phyloP scores from a whole-genome alignment of 1,284 basidiomycete species.

The Sphaerobolus stellatus region DNA sequence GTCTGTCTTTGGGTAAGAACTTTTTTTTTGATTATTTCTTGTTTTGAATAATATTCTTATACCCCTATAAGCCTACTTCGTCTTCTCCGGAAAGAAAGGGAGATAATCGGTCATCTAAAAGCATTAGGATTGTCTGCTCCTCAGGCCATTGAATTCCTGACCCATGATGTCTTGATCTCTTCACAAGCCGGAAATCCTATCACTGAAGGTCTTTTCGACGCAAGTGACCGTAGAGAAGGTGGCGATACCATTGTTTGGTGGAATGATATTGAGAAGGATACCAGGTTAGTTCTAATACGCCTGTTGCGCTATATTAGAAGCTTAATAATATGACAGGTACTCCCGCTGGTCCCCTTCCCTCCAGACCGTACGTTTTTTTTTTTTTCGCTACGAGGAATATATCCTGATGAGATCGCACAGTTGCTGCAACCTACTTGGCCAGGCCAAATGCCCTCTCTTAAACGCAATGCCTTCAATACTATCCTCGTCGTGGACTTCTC shows the following conservation, averaged over 20 bases:
- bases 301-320: neutral
- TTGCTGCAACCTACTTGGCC: slow-evolving; percentile 70
- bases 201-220: slow-evolving; percentile 80
- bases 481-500: slow-evolving; percentile 80
- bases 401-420: slow-evolving; percentile 35
- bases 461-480: slow-evolving; percentile 78
- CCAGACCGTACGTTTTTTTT: slow-evolving; percentile 41
- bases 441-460: slow-evolving; percentile 73
- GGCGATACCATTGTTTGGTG: slow-evolving; percentile 78
- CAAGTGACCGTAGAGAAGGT: slow-evolving; percentile 81
- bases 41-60: slow-evolving; percentile 1
- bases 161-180: slow-evolving; percentile 55
- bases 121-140: slow-evolving; percentile 58
- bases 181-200: slow-evolving; percentile 48
- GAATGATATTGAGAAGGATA: slow-evolving; percentile 89
- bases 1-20: slow-evolving; percentile 61
- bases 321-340: slow-evolving; percentile 41
- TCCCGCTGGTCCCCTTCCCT: slow-evolving; percentile 52
- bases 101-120: slow-evolving; percentile 60
- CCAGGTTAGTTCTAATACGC: slow-evolving; percentile 42
- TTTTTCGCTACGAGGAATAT: neutral
- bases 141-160: slow-evolving; percentile 72
- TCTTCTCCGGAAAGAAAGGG: slow-evolving; percentile 71
- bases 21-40: neutral
- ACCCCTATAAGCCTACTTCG: slow-evolving; percentile 73